Conservation (phyloP, 352 stramenopile genomes). For the Paralagenidium karlingii region DNA sequence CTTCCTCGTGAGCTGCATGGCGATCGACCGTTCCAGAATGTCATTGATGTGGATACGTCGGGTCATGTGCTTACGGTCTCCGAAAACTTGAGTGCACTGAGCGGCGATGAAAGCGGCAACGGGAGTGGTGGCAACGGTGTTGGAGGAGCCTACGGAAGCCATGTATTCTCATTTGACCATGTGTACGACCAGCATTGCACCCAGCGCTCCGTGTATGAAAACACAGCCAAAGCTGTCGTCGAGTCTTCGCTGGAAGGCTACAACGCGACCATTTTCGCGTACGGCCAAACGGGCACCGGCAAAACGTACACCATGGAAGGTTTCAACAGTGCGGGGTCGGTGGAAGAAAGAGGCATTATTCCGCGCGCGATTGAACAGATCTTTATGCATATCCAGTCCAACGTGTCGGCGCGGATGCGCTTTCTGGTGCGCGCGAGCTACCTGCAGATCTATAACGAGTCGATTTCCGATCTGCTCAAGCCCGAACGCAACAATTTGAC, state of each 20-base stretch:
- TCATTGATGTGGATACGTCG: conserved; percentile 75
- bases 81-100: conserved; percentile 59
- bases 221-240: conserved; percentile 86
- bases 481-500: conserved; percentile 84
- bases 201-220: conserved; percentile 89
- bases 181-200: conserved; percentile 88
- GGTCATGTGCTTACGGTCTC: conserved; percentile 84
- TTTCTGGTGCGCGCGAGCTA: conserved; percentile 90
- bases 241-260: conserved; percentile 88
- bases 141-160: conserved; percentile 56
- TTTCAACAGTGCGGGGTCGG: conserved; percentile 72
- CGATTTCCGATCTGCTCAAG: conserved; percentile 91
- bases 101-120: conserved; percentile 11
- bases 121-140: conserved; percentile 2
- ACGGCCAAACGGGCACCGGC: conserved; percentile 84
- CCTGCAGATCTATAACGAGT: conserved; percentile 93
- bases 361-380: conserved; percentile 95
- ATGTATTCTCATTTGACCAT: conserved; percentile 91
- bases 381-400: conserved; percentile 84
- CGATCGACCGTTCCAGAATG: conserved; percentile 84
- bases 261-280: conserved; percentile 87
- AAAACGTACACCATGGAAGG: conserved; percentile 98
- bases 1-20: conserved; percentile 80
- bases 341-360: conserved; percentile 94
- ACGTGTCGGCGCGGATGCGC: conserved; percentile 69